Evolutionary conservation across 116 monocot species (phyloP), one percentile per base, ranked within the genome.

Genomic region (Zostera marina): DNA sequence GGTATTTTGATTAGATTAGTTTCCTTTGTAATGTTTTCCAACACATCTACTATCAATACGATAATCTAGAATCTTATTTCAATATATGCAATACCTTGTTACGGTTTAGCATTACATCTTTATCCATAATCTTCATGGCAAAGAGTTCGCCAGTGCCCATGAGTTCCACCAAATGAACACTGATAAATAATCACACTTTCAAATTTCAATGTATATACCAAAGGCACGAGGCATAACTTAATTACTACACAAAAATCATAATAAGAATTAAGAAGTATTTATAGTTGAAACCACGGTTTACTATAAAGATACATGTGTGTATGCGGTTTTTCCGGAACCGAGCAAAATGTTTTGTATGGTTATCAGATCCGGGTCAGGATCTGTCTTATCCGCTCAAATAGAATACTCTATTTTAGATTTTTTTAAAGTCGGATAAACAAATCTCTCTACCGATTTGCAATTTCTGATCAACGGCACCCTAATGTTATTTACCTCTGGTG

Each of bases 51-150:
- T 51, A 51, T 17, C 8, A 8, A 4, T 26, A 32, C 7, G 13
- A 55, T 10, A 55, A 55, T 42, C 11, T 25, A 24, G 38, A 9
- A 47, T 10, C 12, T 32, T 21, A 26, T 11, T 24, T 4, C 16
- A 47, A 47, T 22, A 16, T 48, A 11, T 42, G 61, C 41, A 42
- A n/a, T n/a, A 92, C 93, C 93, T 93, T 93, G 68, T 93, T 93
- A 20, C 93, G 83, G 53, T 68, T 84, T 44, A 93, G 63, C 93
- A 93, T 87, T 24, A 93, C 74, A 60, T 73, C 76, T 71, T 93
- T 93, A 51, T 93, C 83, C 93, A 93, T 93, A 54, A 84, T 84
- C 70, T 93, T 93, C 93, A 93, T 93, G 41, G 93, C 93, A 72
- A 66, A 93, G 16, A 93, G 44, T 72, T 93, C 76, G 44, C 81